Base-by-base conservation (phyloP, 208 protist species). In the Trypanosoma rangeli region DNA sequence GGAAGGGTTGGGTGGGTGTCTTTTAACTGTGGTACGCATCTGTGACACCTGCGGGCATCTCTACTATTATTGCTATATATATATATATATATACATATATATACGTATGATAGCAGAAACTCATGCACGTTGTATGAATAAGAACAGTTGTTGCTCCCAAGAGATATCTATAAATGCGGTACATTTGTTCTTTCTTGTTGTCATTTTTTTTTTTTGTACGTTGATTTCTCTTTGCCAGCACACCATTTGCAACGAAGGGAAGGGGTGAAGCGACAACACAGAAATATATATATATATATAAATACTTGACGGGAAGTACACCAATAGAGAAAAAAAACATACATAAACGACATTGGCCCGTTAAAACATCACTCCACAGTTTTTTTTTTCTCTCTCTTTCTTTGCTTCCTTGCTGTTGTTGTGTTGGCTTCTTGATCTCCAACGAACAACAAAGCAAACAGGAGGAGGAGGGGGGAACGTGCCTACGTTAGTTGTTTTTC, bases 161-260 rank as follows among this genome's bases (percentile, higher is more conserved):
- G 61, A 66, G 58, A 54, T 53, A 54, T 53, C 24, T 50, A 49
- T 70, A 73, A 39, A 18, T 52, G 12, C 46, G 33, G 33, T 37
- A 37, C 33, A 37, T 76, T 63, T 48, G 52, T 58, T 67, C 57
- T 49, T 50, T 65, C 50, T 15, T 29, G 53, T 65, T 50, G 50
- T 31, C 15, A 9, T 59, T 4, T 29, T 1, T 26, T 20, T 2
- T 3, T 53, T 12, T 28, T 48, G 31, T 22, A 54, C 3, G 7
- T 53, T 46, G n/a, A n/a, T 37, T 37, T 37, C 33, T 7, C 33
- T 7, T 37, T 37, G 33, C 33, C 33, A 9, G 33, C 33, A 37
- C 33, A 37, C 33, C 33, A 7, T 37, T 7, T 37, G 33, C 33
- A 7, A 37, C 33, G 33, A 37, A 37, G 33, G 33, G 33, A 37